Percentiles rank a stretch among this genome's conserved stretches.
Conservation (phyloP, 2,329 filamentous ascomycete species). For the Alternaria longipes region DNA sequence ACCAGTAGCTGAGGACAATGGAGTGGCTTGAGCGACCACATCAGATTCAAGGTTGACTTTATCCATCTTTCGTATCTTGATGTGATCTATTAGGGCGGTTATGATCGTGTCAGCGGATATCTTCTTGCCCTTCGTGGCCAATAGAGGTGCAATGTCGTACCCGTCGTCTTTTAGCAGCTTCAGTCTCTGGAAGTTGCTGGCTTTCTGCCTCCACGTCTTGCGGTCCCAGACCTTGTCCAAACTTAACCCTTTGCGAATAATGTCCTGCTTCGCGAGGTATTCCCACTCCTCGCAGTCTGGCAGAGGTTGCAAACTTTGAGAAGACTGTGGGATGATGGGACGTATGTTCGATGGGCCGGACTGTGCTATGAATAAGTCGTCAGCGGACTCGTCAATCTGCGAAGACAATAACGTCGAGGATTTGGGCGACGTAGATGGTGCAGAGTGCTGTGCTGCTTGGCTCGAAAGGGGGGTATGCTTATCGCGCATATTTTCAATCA, state of each 20-base stretch:
- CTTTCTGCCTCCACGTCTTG: slow-evolving; percentile 22
- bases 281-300: slow-evolving; percentile 3
- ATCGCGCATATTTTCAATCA: slow-evolving; percentile 1
- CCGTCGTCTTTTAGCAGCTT: slow-evolving; percentile 24
- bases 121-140: background rate
- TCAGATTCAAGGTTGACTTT: background rate
- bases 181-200: slow-evolving; percentile 13
- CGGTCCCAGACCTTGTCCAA: slow-evolving; percentile 13
- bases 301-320: background rate
- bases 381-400: background rate
- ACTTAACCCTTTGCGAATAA: slow-evolving; percentile 1
- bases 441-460: background rate
- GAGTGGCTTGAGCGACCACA: background rate
- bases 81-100: slow-evolving; percentile 7
- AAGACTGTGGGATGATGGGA: background rate
- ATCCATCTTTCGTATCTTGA: slow-evolving; percentile 3
- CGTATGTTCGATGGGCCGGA: background rate
- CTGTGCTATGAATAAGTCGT: background rate
- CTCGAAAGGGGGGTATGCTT: background rate
- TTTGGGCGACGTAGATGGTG: background rate
- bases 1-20: background rate
- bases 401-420: background rate
- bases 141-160: slow-evolving; percentile 14
- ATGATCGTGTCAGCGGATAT: slow-evolving; percentile 7
- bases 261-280: background rate